These are phyloP conservation scores for Dichotomopilus funicola DNA, from an alignment of 2,329 filamentous ascomycete genomes.

Conservation along the genomic window DNA sequence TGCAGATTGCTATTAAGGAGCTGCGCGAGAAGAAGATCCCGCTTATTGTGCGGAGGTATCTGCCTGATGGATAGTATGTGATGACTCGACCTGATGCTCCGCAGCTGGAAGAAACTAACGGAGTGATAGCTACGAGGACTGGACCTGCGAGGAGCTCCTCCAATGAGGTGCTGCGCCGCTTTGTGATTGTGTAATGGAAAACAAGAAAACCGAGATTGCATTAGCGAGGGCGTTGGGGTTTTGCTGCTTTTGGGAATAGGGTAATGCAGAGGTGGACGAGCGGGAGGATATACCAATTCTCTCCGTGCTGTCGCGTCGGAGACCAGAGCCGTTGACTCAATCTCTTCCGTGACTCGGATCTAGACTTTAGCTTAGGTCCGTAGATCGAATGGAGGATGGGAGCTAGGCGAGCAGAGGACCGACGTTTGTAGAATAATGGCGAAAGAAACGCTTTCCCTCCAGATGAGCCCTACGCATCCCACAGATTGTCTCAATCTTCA, in stretches of 20 bases:
- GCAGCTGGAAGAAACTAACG: neutral
- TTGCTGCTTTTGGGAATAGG: slow-evolving; percentile 7
- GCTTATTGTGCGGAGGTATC: slow-evolving; percentile 85
- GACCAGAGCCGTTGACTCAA: too few species aligned
- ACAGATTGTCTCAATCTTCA: too few species aligned
- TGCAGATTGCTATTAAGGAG: slow-evolving; percentile 97
- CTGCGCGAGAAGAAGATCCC: slow-evolving; percentile 98
- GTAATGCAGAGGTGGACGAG: neutral
- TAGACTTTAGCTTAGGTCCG: too few species aligned
- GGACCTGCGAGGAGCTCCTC: slow-evolving; percentile 94
- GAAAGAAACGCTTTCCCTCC: too few species aligned
- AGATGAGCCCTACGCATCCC: too few species aligned
- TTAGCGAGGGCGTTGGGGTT: slow-evolving; percentile 29
- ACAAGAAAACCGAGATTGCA: slow-evolving; percentile 22
- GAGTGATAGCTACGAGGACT: slow-evolving; percentile 79
- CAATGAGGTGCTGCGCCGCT: slow-evolving; percentile 33
- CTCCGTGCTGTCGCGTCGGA: too few species aligned
- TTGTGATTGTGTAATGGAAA: neutral
- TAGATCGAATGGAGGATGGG: too few species aligned
- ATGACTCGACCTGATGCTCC: slow-evolving; percentile 5
- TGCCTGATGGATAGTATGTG: slow-evolving; percentile 89
- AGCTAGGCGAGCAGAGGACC: too few species aligned
- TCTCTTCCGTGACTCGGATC: too few species aligned
- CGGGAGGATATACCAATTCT: neutral
- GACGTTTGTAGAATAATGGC: too few species aligned